These are phyloP conservation scores for Arabidopsis suecica DNA, from an alignment of 345 rosid species.

Conservation along the genomic window DNA sequence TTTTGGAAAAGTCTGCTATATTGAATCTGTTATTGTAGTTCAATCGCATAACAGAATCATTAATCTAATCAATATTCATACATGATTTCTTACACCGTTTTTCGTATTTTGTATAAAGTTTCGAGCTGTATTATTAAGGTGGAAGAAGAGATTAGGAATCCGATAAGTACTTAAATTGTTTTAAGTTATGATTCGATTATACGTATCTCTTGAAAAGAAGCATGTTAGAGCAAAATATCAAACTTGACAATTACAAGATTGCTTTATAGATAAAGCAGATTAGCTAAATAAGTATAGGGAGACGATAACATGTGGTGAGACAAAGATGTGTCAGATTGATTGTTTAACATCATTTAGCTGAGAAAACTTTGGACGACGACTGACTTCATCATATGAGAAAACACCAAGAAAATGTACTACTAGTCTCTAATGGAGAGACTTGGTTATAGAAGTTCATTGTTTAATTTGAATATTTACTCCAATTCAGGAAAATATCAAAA, in stretches of 20 bases:
- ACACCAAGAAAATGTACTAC: too few relatives aligned
- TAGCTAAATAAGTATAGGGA: neutral
- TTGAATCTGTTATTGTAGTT: neutral
- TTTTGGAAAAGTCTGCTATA: neutral
- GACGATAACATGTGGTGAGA: slow-evolving; percentile 6
- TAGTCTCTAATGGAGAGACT: too few relatives aligned
- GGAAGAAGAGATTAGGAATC: neutral
- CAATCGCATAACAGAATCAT: neutral
- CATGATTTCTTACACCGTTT: neutral
- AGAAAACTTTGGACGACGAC: too few relatives aligned
- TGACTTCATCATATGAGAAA: too few relatives aligned
- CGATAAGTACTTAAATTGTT: neutral
- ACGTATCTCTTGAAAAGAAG: too few relatives aligned
- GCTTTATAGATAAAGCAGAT: neutral
- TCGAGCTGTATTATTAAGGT: neutral
- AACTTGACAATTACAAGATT: neutral
- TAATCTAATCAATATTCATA: neutral
- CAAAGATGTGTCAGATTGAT: neutral
- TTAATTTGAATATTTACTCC: too few relatives aligned
- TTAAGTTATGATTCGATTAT: too few relatives aligned
- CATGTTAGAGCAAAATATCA: too few relatives aligned
- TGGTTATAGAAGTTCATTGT: too few relatives aligned
- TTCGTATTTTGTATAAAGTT: neutral
- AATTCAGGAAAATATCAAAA: too few relatives aligned
- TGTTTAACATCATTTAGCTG: neutral